Evolutionary conservation across 148 eudicot species (phyloP).

Genomic region (Polygonum aviculare): DNA sequence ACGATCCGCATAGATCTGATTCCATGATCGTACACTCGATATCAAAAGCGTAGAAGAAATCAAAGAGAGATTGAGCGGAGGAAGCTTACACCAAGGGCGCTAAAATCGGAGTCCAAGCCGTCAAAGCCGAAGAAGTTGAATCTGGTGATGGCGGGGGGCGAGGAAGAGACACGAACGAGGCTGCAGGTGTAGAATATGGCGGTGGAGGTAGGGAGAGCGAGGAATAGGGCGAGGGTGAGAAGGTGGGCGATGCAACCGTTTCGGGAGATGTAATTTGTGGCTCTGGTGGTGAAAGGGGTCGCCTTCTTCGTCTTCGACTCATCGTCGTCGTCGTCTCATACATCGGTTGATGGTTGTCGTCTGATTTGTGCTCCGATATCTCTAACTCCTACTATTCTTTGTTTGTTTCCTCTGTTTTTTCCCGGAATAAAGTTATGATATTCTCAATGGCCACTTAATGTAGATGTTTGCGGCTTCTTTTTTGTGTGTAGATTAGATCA

Average conservation of each 20-base stretch:
- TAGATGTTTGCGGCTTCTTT: conserved; percentile 13
- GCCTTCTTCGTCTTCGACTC: conserved; percentile 68
- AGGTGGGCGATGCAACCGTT: conserved; percentile 46
- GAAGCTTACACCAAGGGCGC: too few species aligned
- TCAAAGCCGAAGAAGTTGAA: too few species aligned
- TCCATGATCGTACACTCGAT: too few species aligned
- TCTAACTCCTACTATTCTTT: background rate
- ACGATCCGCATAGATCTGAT: too few species aligned
- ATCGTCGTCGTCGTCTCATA: conserved; percentile 31
- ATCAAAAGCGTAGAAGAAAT: too few species aligned
- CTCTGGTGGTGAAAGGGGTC: conserved; percentile 30
- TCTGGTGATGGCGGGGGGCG: background rate
- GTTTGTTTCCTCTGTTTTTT: background rate
- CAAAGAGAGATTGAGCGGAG: too few species aligned
- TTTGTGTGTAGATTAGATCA: conserved; percentile 76
- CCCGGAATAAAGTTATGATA: background rate
- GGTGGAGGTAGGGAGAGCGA: conserved; percentile 31
- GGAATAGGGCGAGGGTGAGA: conserved; percentile 24
- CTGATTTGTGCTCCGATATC: background rate
- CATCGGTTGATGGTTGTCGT: background rate
- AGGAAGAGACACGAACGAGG: conserved; percentile 42
- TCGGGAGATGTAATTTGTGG: conserved; percentile 45
- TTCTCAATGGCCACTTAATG: conserved; percentile 1
- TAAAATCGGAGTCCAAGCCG: too few species aligned
- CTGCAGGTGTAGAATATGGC: conserved; percentile 37